Base-by-base conservation (phyloP, 176 grass and related monocot species). In the Oryza officinalis region DNA sequence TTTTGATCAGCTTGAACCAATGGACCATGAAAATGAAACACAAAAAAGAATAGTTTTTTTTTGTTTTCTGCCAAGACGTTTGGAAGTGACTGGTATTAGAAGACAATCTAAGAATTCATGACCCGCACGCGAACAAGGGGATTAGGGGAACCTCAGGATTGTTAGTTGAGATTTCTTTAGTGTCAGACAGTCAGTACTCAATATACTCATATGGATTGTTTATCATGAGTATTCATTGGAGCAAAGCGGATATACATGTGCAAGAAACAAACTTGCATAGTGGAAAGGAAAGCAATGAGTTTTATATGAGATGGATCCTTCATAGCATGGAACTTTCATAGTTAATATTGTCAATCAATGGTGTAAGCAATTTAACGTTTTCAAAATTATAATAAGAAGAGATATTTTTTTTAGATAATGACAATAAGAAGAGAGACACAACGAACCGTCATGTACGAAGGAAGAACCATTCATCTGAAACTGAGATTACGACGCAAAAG, bases 151-250 rank as follows among this genome's bases (percentile, higher is more conserved):
- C 13, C 63, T 35, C 75, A 41, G 35, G 8, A 18, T 63, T 41
- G n/a, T 63, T 13, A 45, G 6, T 76, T 83, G 49, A 77, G 72
- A 72, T 63, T 63, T 70, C 35, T n/a, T 10, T 76, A 54, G 15
- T 71, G 52, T 15, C 80, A 43, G n/a, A 38, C 37, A 8, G 7
- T 38, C 37, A 8, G 37, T 65, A 65, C 41, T 82, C 59, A 41
- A 23, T 54, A 52, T 31, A 38, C 8, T 10, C 43, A 67, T 57
- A 67, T 57, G 75, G 59, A 88, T 83, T 73, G 41, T 79, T 84
- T 38, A 38, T 38, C 37, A 30, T 10, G 70, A 64, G 23, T 33
- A 88, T 59, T 68, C 14, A 10, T 72, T 67, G 44, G 45, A 79
- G 73, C 12, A 46, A 79, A 79, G 59, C 2, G 27, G 12, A 66